Base-by-base conservation (phyloP, 768 basidiomycete genomes). In the Pleurotus djamor region DNA sequence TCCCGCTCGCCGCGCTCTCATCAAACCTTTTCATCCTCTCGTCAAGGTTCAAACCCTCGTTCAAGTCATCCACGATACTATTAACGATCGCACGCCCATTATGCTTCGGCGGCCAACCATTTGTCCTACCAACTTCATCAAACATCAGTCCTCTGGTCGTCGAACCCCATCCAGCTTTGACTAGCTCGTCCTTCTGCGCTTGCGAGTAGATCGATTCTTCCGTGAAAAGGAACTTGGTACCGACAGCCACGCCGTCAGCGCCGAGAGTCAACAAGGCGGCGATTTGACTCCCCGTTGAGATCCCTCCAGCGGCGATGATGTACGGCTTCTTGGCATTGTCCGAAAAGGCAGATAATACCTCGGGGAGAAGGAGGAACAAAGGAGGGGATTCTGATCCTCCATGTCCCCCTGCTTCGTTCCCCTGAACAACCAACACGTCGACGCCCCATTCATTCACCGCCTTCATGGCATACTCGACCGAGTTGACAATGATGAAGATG, bases 341-440 rank as follows among this genome's bases (percentile, higher is more conserved):
- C 1, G 69, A 65, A 10, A 83, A 60, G 4, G 66, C 76, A 21
- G 68, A 65, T 14, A 81, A 67, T 52, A 86, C 68, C 37, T 73
- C 72, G 13, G 80, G 73, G 17, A 87, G 65, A 32, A 87, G 73
- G 48, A 73, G 69, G 16, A 83, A 69, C 0, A 86, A 78, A 7
- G 79, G 80, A 1, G 85, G 79, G 14, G 74, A 63, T 4, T 71
- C 61, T 45, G 75, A 69, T 1, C 80, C 82, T 61, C 70, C 69
- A 33, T 71, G 69, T 2, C 71, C 71, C 0, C 71, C 71, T 7
- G 72, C 69, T 45, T 72, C 71, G 9, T 60, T 64, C 84, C 89
- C 88, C 80, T 91, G 88, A 0, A 79, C 83, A 4, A 90, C 84
- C 35, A 91, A 60, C 1, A 83, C 80, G 64, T 91, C 89, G 0